Evolutionary conservation across 2,329 filamentous ascomycete species (phyloP).

Genomic region (Pyrenochaeta sp.): DNA sequence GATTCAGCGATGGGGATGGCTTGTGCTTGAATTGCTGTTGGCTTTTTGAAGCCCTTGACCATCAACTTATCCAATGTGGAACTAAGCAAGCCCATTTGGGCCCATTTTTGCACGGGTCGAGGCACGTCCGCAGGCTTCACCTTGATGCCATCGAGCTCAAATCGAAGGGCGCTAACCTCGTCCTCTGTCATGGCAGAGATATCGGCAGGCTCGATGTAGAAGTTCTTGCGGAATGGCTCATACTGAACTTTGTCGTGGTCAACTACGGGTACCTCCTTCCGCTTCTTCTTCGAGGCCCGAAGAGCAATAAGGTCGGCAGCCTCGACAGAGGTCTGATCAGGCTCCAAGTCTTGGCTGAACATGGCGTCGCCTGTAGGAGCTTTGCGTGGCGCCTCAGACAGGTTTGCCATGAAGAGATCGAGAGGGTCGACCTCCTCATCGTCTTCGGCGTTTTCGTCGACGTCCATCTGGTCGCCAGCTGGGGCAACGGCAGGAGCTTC

Average conservation of each 20-base stretch:
- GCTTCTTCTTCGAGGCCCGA: conserved; percentile 77
- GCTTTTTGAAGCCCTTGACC: conserved; percentile 81
- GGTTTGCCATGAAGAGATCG: conserved; percentile 93
- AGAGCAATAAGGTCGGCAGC: conserved; percentile 60
- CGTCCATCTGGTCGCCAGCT: conserved; percentile 61
- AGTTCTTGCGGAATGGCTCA: conserved; percentile 87
- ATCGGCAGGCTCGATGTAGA: conserved; percentile 91
- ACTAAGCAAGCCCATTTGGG: conserved; percentile 88
- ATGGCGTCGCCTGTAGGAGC: conserved; percentile 79
- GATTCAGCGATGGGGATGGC: conserved; percentile 96
- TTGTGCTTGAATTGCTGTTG: conserved; percentile 94
- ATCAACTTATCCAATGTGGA: conserved; percentile 87
- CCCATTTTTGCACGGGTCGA: conserved; percentile 95
- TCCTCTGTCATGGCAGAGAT: conserved; percentile 82
- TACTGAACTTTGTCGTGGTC: conserved; percentile 89
- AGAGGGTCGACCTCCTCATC: conserved; percentile 86
- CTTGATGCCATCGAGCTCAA: conserved; percentile 95
- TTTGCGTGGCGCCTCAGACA: conserved; percentile 54
- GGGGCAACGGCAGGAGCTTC: conserved; percentile 45
- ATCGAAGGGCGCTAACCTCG: conserved; percentile 79
- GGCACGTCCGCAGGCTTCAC: conserved; percentile 78
- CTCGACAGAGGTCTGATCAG: conserved; percentile 68
- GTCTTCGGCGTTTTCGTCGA: conserved; percentile 59
- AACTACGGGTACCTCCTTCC: conserved; percentile 90
- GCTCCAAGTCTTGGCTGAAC: conserved; percentile 84